Evolutionary conservation across 306 rosid species (phyloP), one percentile per base, ranked within the genome.

Genomic region (Fagus crenata): DNA sequence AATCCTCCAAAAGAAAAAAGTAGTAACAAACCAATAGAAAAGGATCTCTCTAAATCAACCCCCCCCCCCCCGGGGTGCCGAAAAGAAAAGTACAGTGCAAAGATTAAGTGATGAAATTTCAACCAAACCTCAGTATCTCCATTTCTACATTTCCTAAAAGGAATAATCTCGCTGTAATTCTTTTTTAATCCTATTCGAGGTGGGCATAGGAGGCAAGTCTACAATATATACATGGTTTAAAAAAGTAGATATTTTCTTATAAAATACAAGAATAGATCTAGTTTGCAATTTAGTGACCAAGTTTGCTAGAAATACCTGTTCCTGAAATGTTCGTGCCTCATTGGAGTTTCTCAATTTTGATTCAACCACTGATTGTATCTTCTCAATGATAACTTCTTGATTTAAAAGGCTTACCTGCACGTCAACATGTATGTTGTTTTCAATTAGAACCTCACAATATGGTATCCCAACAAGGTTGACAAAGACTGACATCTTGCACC

Each of bases 381-480:
- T 90, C 87, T 92, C 97, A 83, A 94, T 85, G 78, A 94, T 85
- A 76, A 87, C 82, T 88, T 94, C 98, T 84, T 94, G 98, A 74
- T 89, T 92, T 81, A 94, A 79, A 81, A 94, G 86, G 81, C 96
- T 92, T 74, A 94, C 98, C 98, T 94, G 85, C 71, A 82, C 73
- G 71, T 39, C 59, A 69, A 69, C 31, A 81, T 49, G 68, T 32
- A 11, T 56, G 49, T 7, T 59, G 18, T 69, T 77, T 39, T 74
- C 65, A 43, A 43, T 73, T 67, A 32, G 70, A 76, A 67, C 9
- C 8, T 46, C 53, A 60, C 36, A 68, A 77, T 80, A 9, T 22
- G 5, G 36, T 4, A 28, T n/a, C 60, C 55, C 40, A 59, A 76
- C 5, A 3, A 64, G 18, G 49, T 41, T n/a, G 72, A 35, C 49